These are phyloP conservation scores for Tillandsia fasciculata DNA, from an alignment of 176 grass and related monocot species.

Conservation along the genomic window DNA sequence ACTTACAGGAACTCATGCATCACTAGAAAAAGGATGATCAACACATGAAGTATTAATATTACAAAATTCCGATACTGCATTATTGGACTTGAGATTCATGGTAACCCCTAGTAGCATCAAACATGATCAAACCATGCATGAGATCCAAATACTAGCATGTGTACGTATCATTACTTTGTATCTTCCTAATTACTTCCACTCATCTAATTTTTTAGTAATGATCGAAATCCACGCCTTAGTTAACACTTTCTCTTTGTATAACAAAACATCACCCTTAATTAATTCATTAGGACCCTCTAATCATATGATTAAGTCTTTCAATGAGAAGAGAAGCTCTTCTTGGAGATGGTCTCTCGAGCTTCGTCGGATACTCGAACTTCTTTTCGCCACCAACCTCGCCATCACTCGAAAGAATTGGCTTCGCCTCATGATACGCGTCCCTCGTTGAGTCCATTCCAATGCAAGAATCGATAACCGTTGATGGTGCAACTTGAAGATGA, in stretches of 20 bases:
- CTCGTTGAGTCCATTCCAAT: slow-evolving; percentile 54
- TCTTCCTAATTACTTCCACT: neutral
- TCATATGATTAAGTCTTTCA: slow-evolving; percentile 59
- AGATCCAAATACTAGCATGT: neutral
- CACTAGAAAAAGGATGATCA: neutral
- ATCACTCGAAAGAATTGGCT: slow-evolving; percentile 40
- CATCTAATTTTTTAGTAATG: neutral
- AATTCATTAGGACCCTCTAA: slow-evolving; percentile 30
- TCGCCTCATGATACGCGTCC: slow-evolving; percentile 49
- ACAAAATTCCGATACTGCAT: neutral
- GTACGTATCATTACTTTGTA: neutral
- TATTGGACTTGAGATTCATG: neutral
- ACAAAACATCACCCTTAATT: slow-evolving; percentile 47
- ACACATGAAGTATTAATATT: neutral
- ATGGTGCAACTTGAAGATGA: slow-evolving; percentile 46
- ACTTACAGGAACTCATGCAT: neutral
- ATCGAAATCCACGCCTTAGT: neutral
- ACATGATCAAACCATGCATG: neutral
- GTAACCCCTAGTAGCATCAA: neutral
- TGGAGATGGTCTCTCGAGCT: slow-evolving; percentile 62
- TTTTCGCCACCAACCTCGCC: slow-evolving; percentile 58
- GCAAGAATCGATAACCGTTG: slow-evolving; percentile 40
- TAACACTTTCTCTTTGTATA: neutral
- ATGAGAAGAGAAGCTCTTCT: slow-evolving; percentile 51
- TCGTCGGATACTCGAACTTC: slow-evolving; percentile 38